Conservation (phyloP, 2,329 filamentous ascomycete genomes). For the Fusarium mangiferae region DNA sequence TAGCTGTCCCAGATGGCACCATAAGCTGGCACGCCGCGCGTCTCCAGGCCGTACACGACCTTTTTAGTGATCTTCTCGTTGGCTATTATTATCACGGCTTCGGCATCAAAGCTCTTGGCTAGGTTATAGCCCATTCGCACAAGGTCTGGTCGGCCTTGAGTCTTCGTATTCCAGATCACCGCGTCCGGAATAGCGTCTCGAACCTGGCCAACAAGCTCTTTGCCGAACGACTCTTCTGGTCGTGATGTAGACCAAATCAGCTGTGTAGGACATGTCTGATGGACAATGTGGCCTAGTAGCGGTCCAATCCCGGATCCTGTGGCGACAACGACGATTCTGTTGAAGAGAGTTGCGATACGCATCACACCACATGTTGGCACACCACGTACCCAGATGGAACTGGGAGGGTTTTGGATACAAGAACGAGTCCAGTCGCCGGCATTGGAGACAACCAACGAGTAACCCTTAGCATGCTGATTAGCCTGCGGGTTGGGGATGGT, state of each 20-base stretch:
- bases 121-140: conserved; percentile 63
- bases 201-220: conserved; percentile 66
- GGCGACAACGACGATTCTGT: conserved; percentile 71
- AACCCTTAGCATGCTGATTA: conserved; percentile 55
- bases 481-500: conserved; percentile 69
- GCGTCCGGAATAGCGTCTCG: conserved; percentile 67
- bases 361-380: conserved; percentile 74
- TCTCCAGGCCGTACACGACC: conserved; percentile 76
- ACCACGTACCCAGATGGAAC: conserved; percentile 73
- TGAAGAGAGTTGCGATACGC: conserved; percentile 73
- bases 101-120: conserved; percentile 64
- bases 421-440: conserved; percentile 79
- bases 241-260: conserved; percentile 76
- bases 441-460: conserved; percentile 76
- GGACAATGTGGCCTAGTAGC: conserved; percentile 68
- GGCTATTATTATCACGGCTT: conserved; percentile 79
- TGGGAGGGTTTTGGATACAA: conserved; percentile 70
- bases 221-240: conserved; percentile 71
- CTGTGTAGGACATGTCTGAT: conserved; percentile 61
- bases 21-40: conserved; percentile 72
- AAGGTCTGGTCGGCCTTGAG: conserved; percentile 68
- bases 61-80: conserved; percentile 75
- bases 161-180: conserved; percentile 73
- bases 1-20: conserved; percentile 77
- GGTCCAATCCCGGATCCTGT: conserved; percentile 81